Percentiles rank a stretch among this genome's conserved stretches.
Evolutionary conservation across 2,329 filamentous ascomycete species (phyloP).

Genomic region (Fusarium sp.): DNA sequence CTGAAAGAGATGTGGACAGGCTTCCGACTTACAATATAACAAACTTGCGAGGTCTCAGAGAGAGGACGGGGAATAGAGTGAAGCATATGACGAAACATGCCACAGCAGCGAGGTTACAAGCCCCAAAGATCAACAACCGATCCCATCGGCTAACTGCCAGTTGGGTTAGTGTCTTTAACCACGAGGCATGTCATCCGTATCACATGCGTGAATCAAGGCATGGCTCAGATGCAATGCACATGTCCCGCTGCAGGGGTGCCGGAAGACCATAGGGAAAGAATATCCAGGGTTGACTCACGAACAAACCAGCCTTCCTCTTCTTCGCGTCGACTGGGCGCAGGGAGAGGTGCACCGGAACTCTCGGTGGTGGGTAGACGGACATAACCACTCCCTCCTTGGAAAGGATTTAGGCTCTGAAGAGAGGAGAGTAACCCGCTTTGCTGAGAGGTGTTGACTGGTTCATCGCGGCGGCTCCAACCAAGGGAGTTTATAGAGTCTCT

Average conservation of each 20-base stretch:
- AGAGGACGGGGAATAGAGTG: conserved; percentile 85
- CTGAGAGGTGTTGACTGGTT: conserved; percentile 77
- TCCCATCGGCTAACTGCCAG: conserved; percentile 94
- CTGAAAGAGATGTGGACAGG: conserved; percentile 7
- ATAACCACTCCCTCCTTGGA: conserved; percentile 82
- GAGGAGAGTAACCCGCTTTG: conserved; percentile 82
- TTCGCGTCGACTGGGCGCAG: conserved; percentile 84
- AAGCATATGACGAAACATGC: conserved; percentile 96
- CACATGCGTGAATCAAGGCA: conserved; percentile 57
- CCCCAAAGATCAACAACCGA: conserved; percentile 89
- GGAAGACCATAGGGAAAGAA: conserved; percentile 44
- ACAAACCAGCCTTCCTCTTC: conserved; percentile 97
- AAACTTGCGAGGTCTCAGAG: conserved; percentile 89
- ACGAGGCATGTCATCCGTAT: conserved; percentile 58
- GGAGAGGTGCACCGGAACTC: conserved; percentile 83
- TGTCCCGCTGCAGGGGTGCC: conserved; percentile 60
- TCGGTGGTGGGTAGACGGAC: conserved; percentile 90
- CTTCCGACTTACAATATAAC: conserved; percentile 86
- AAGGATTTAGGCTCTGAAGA: conserved; percentile 88
- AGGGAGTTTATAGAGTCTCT: conserved; percentile 94
- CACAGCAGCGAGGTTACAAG: conserved; percentile 88
- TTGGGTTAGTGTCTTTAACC: conserved; percentile 53
- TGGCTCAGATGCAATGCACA: conserved; percentile 58
- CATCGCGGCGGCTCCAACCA: conserved; percentile 91
- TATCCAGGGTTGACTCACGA: conserved; percentile 73